phyloP scores from a whole-genome alignment of 345 rosid species.

The Eucalyptus microcorys region DNA sequence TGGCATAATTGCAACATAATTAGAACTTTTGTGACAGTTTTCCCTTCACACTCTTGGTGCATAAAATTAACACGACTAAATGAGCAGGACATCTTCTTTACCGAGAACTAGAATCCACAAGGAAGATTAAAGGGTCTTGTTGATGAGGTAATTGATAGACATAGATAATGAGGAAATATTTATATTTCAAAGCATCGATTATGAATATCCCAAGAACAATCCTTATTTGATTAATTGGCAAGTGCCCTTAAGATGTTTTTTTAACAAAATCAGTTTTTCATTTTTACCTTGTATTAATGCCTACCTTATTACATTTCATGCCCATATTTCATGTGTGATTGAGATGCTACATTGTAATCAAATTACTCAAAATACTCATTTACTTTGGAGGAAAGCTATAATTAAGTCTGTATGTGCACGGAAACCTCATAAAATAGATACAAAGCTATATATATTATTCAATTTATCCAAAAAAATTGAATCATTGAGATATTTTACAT shows the following conservation, averaged over 20 bases:
- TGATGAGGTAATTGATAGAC: not conserved
- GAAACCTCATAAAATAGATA: not conserved
- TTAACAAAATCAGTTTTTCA: not conserved
- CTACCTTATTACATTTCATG: not conserved
- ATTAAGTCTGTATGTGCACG: not conserved
- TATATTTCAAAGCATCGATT: not conserved
- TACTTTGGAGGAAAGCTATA: not conserved
- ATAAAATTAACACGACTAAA: not conserved
- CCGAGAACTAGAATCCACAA: not conserved
- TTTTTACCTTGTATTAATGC: not conserved
- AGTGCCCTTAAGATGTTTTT: not conserved
- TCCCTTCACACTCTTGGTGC: not conserved
- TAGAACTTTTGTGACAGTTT: no score
- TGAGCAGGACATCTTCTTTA: not conserved
- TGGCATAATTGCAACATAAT: no score
- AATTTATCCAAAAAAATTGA: not conserved
- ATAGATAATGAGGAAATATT: not conserved
- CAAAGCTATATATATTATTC: not conserved
- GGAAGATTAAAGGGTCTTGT: not conserved
- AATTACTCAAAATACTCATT: not conserved
- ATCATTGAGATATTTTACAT: not conserved
- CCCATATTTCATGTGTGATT: not conserved
- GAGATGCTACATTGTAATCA: not conserved
- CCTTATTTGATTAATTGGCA: not conserved
- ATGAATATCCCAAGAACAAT: not conserved